Evolutionary conservation across 352 stramenopile species (phyloP).

Genomic region (Globisporangium spinosum): DNA sequence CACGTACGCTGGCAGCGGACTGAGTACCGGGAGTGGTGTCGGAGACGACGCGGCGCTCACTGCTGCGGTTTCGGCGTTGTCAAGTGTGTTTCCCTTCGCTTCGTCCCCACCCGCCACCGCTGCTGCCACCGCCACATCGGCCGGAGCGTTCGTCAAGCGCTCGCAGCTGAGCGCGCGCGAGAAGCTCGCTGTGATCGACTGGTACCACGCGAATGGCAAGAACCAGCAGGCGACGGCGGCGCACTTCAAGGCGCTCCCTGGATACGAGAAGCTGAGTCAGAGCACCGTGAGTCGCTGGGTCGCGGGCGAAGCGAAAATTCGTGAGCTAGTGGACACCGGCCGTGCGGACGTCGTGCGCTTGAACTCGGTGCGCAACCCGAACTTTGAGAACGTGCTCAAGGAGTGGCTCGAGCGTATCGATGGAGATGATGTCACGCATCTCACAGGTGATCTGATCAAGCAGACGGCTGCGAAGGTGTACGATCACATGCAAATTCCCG

Average conservation of each 20-base stretch:
- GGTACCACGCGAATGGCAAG: conserved; percentile 17
- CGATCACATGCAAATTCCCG: conserved; percentile 15
- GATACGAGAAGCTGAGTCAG: conserved; percentile 22
- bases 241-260: conserved; percentile 15
- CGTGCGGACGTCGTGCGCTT: conserved; percentile 14
- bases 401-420: conserved; percentile 21
- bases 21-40: neutral
- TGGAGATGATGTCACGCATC: conserved; percentile 1
- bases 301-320: conserved; percentile 18
- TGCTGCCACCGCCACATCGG: neutral
- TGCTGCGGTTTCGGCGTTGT: conserved; percentile 1
- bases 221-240: conserved; percentile 18
- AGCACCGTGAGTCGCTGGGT: conserved; percentile 25
- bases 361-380: conserved; percentile 19
- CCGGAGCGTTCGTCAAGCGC: conserved; percentile 8
- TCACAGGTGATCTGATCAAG: conserved; percentile 24
- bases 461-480: conserved; percentile 22
- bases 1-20: neutral
- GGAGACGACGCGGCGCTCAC: neutral
- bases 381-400: conserved; percentile 21
- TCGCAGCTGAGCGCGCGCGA: conserved; percentile 20
- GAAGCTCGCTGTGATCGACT: conserved; percentile 20
- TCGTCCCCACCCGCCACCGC: neutral
- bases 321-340: conserved; percentile 10
- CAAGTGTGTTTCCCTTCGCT: neutral